phyloP scores from a whole-genome alignment of 2,329 filamentous ascomycete species.

The Exophiala xenobiotica region DNA sequence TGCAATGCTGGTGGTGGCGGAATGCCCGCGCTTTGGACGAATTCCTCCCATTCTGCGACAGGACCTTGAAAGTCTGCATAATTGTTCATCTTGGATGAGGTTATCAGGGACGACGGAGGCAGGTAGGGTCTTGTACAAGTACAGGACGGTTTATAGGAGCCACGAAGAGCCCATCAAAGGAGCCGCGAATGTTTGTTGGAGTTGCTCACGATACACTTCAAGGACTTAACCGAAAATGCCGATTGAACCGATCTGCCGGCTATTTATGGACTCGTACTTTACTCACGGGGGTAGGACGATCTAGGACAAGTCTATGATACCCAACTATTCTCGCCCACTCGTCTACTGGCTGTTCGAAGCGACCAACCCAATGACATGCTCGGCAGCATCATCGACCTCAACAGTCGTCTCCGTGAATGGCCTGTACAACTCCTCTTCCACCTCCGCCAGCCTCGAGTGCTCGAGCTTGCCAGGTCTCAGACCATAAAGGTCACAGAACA shows the following conservation, averaged over 20 bases:
- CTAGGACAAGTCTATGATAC: too few relatives aligned
- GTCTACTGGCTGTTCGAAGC: not conserved
- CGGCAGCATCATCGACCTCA: not conserved
- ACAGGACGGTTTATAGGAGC: too few relatives aligned
- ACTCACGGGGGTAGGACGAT: too few relatives aligned
- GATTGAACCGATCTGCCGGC: too few relatives aligned
- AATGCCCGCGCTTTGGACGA: not conserved
- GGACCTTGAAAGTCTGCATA: not conserved
- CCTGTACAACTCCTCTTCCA: constrained; percentile 24
- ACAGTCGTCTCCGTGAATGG: not conserved
- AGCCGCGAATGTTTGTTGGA: too few relatives aligned
- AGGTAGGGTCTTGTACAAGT: too few relatives aligned
- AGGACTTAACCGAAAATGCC: too few relatives aligned
- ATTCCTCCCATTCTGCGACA: not conserved
- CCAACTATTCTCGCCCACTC: not conserved
- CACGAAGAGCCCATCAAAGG: too few relatives aligned
- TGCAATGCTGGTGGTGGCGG: not conserved
- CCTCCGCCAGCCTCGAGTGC: constrained; percentile 19
- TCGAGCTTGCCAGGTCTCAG: constrained; percentile 27
- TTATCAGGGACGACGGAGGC: not conserved
- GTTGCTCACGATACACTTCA: too few relatives aligned
- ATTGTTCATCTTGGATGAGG: not conserved
- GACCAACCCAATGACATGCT: not conserved
- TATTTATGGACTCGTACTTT: too few relatives aligned
- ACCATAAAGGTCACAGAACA: constrained; percentile 47